A percentile compares a stretch with the other conserved stretches of the same genome.
These are phyloP conservation scores for Ostreobium quekettii DNA, from an alignment of 139 green algal species.

Conservation along the genomic window DNA sequence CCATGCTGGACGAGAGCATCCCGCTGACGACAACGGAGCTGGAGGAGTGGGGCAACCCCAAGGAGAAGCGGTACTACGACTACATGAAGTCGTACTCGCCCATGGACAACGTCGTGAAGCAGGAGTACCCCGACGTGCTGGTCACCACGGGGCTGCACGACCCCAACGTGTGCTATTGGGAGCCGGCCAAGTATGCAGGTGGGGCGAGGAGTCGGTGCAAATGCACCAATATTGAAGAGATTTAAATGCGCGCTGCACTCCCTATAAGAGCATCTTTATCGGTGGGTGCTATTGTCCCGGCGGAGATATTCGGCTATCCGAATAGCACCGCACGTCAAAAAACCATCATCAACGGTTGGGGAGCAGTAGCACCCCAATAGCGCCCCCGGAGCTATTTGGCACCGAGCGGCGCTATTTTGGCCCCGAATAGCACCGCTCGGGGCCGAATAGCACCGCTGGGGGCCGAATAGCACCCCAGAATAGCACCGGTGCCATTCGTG, in stretches of 20 bases:
- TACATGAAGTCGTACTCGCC: conserved; percentile 87
- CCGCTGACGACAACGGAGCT: conserved; percentile 74
- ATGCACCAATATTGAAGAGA: neutral
- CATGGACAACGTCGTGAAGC: conserved; percentile 71
- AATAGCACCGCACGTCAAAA: too few species aligned
- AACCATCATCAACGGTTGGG: too few species aligned
- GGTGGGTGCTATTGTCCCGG: too few species aligned
- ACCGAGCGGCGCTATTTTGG: too few species aligned
- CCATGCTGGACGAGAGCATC: conserved; percentile 67
- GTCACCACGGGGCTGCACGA: conserved; percentile 77
- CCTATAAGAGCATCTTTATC: too few species aligned
- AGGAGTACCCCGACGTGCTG: conserved; percentile 76
- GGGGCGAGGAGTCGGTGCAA: neutral
- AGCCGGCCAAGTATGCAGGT: conserved; percentile 19
- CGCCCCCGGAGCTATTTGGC: too few species aligned
- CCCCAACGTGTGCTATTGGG: conserved; percentile 63
- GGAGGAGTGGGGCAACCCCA: conserved; percentile 63
- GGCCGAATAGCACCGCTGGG: neutral
- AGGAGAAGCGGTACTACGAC: conserved; percentile 57
- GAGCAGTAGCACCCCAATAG: too few species aligned
- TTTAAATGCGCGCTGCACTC: neutral
- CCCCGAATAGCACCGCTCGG: neutral
- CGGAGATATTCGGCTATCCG: too few species aligned
- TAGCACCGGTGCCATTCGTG: too few species aligned
- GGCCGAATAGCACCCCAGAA: too few species aligned